Evolutionary conservation across 2,329 filamentous ascomycete genomes (phyloP), one percentile per base, ranked within the genome.

Genomic region (Phialophora tarda): DNA sequence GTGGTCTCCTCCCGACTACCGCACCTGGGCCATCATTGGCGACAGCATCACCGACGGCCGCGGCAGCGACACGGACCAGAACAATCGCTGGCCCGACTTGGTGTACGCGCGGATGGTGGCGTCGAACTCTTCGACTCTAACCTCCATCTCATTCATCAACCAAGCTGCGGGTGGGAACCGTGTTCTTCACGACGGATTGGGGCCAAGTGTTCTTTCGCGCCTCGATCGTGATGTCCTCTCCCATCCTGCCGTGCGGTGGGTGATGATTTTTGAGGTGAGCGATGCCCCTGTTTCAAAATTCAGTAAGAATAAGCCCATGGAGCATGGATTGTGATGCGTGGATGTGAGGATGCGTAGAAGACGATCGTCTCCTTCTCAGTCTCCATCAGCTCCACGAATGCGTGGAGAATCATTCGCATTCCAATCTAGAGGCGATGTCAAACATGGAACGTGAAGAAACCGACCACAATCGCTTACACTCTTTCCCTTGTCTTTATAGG

Each of bases 121-220:
- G 70, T 74, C 80, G 55, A 73, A 75, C 10, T 69, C 75, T 12
- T 21, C 64, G 1, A n/a, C 56, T 17, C 54, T 63, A 1, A 82
- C 84, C 55, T 77, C 83, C 67, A 82, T 90, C 59, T 82, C 83
- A 12, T 77, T 90, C 12, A 80, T 83, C 69, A 90, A 91, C 77
- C 85, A 90, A 76, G 88, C 88, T 1, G 88, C 88, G 0, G 88
- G 88, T 53, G 89, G 88, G n/a, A 91, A 91, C 75, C 79, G 86
- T 0, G 82, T 91, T 1, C 81, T 91, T 0, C 77, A 78, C 10
- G 87, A 88, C 59, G 85, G 88, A 0, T 80, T 89, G 0, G 88
- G 89, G 0, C 88, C 88, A 2, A 86, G 85, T 44, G 82, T 86
- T 0, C 77, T 89, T 34, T 79, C 82, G 48, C 84, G 88, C 4